These are phyloP conservation scores for Rosa lucieae DNA, from an alignment of 306 rosid species.

Conservation along the genomic window DNA sequence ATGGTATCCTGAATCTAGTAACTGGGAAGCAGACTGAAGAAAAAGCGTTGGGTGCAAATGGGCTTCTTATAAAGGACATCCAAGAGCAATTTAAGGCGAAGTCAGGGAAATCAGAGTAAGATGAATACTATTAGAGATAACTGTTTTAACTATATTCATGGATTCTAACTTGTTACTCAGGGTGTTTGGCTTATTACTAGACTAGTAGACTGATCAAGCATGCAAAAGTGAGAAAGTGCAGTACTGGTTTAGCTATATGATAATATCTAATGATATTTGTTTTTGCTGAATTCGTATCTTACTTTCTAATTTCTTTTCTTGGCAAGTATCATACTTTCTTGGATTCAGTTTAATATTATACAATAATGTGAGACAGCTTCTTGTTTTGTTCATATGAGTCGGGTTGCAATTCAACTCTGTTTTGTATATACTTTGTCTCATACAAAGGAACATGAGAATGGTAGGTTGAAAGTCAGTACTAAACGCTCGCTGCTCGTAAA, in stretches of 20 bases:
- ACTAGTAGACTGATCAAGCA: slow-evolving; percentile 10
- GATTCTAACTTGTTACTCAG: slow-evolving; percentile 13
- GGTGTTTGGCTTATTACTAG: slow-evolving; percentile 14
- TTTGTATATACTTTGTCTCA: not conserved
- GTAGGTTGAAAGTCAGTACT: slow-evolving; percentile 12
- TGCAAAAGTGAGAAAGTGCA: slow-evolving; percentile 1
- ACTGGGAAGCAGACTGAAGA: slow-evolving; percentile 96
- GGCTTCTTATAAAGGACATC: slow-evolving; percentile 88
- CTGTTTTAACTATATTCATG: slow-evolving; percentile 19
- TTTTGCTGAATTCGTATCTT: not conserved
- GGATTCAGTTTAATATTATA: not conserved
- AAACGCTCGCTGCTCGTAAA: not conserved
- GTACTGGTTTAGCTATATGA: not conserved
- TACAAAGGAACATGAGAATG: not conserved
- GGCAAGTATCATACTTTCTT: not conserved
- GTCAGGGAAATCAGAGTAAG: slow-evolving; percentile 96
- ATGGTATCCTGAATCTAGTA: slow-evolving; percentile 94
- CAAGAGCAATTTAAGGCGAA: slow-evolving; percentile 95
- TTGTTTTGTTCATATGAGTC: not conserved
- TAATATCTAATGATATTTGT: not conserved
- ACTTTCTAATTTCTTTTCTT: not conserved
- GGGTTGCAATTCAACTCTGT: slow-evolving; percentile 5
- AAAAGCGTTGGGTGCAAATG: slow-evolving; percentile 93
- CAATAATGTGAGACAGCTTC: not conserved
- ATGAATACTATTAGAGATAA: slow-evolving; percentile 1